Evolutionary conservation across 192 early-diverging fungal genomes (phyloP), one percentile per base, ranked within the genome.

Genomic region (Coemansia sp.): DNA sequence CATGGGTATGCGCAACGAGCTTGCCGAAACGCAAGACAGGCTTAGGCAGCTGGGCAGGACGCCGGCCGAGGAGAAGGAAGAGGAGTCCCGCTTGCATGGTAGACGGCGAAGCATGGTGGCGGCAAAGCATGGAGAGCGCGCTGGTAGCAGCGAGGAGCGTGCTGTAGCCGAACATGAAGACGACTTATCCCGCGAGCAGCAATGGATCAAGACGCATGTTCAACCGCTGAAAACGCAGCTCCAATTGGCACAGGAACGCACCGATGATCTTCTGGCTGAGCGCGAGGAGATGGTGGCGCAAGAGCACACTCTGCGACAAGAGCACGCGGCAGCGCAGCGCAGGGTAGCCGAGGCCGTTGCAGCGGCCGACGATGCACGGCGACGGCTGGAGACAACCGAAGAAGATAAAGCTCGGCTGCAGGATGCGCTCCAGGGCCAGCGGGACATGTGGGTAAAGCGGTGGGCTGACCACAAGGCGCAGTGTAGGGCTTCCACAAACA

Each of bases 201-300:
- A 69, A 39, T 81, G 78, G 78, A 51, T 63, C 8, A 71, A 66
- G 60, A 16, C 43, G 14, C 73, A 81, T 46, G 44, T 81, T 0
- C 72, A 72, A 53, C 78, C 78, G 0, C 26, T 81, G 14, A 72
- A 66, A 64, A 60, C 67, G 6, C 78, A 75, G 43, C 69, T 81
- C 23, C 52, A 75, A 38, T 15, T 81, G 51, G 70, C 73, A 7
- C 78, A 69, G 36, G 78, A 81, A 26, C 78, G 67, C 49, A 63
- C 63, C 1, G 78, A 81, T 36, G 73, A 75, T 69, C 62, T 81
- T 46, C 63, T 75, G 1, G 68, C 59, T 9, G 78, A 75, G 56
- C 78, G 78, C 48, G 78, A 81, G 41, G 69, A 81, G n/a, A 46
- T 69, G 39, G 63, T 56, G 6, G 58, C 73, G 8, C 62, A 81